Evolutionary conservation across 139 green algal species (phyloP).

Genomic region (Desmodesmus armatus): DNA sequence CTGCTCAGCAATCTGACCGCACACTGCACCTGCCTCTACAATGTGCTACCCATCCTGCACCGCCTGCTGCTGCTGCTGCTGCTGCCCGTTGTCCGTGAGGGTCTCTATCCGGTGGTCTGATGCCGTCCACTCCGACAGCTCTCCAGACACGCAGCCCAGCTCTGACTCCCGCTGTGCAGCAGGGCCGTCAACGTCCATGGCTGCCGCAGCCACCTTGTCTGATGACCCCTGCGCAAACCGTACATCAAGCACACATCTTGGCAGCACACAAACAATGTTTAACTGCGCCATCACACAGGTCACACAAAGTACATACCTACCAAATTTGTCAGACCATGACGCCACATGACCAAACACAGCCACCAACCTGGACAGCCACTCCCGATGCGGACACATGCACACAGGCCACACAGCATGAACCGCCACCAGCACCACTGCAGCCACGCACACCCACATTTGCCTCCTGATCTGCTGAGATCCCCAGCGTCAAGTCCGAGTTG

Average conservation of each 20-base stretch:
- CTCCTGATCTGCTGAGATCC: constrained; percentile 10
- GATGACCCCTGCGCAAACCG: no score
- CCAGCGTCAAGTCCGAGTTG: constrained; percentile 4
- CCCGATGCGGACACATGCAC: no score
- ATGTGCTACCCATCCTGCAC: not conserved
- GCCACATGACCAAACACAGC: no score
- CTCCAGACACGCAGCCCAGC: constrained; percentile 27
- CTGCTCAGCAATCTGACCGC: not conserved
- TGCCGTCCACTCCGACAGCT: constrained; percentile 17
- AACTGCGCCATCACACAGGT: no score
- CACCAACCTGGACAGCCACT: no score
- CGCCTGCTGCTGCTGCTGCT: not conserved
- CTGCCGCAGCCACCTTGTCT: no score
- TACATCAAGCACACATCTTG: no score
- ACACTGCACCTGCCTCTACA: not conserved
- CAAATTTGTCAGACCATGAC: no score
- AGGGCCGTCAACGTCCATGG: constrained; percentile 19
- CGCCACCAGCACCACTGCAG: not conserved
- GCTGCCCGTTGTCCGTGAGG: not conserved
- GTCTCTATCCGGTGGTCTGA: constrained; percentile 11
- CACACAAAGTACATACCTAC: no score
- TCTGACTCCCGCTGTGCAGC: constrained; percentile 12
- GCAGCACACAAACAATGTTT: no score
- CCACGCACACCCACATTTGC: not conserved
- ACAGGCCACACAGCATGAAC: not conserved